Evolutionary conservation across 805 yeast species (phyloP).

Genomic region (Pichia gijzeniarum): DNA sequence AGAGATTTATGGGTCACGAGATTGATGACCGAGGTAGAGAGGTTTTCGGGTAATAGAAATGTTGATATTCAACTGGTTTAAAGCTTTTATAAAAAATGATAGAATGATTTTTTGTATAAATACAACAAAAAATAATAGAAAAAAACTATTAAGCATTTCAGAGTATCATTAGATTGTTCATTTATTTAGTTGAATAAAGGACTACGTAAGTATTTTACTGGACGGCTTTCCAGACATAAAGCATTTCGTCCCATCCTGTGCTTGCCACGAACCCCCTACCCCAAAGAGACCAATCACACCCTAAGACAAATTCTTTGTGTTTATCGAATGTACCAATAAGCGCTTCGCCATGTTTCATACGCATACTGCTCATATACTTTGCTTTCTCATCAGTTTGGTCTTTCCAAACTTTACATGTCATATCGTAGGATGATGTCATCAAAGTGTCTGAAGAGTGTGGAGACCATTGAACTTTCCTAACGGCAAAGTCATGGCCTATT

Average conservation of each 20-base stretch:
- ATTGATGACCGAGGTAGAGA: constrained; percentile 39
- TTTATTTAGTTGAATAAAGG: no score
- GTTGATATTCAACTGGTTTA: constrained; percentile 11
- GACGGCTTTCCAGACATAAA: constrained; percentile 78
- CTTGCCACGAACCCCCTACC: constrained; percentile 95
- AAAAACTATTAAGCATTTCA: background rate
- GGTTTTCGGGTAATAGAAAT: constrained; percentile 19
- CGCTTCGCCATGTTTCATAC: constrained; percentile 43
- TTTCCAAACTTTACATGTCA: constrained; percentile 85
- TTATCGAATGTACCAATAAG: constrained; percentile 51
- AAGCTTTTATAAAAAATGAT: background rate
- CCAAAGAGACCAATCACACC: constrained; percentile 95
- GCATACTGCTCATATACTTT: constrained; percentile 39
- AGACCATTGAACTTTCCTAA: constrained; percentile 78
- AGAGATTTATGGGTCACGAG: constrained; percentile 73
- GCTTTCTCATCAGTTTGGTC: constrained; percentile 61
- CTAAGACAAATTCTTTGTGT: constrained; percentile 87
- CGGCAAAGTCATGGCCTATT: constrained; percentile 84
- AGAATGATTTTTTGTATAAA: background rate
- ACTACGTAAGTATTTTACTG: background rate
- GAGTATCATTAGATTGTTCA: no score
- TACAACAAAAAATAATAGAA: background rate
- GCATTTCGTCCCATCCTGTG: constrained; percentile 96
- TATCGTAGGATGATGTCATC: constrained; percentile 80
- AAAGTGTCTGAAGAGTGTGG: constrained; percentile 74